Base-by-base conservation (phyloP, 805 yeast genomes). In the Ogataea methanolica region DNA sequence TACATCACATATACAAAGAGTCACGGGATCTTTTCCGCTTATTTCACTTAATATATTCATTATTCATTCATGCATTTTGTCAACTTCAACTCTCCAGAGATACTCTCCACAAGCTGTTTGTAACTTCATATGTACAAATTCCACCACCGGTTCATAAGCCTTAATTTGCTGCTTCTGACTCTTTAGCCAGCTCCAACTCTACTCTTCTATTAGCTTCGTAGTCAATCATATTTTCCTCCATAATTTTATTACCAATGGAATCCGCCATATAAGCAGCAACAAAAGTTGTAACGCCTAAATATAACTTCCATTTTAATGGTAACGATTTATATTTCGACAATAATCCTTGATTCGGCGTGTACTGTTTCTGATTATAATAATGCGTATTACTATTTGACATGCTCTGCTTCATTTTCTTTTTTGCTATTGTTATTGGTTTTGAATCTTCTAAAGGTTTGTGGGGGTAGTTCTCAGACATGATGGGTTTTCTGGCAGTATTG, bases 181-280 rank as follows among this genome's bases (percentile, higher is more conserved):
- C 39, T 29, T 51, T 50, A 37, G 45, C 49, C 39, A 65, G 41
- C 42, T 66, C 66, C 4, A 54, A 31, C 14, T 63, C 63, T 21
- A 60, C 67, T 16, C 67, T 49, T 43, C 68, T 47, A 19, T 58
- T 48, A 6, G 69, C 69, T 52, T 65, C 69, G 16, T 54, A 51
- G 16, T 65, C 68, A 39, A 64, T 53, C 66, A 60, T 62, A 31
- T 56, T 57, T 33, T 57, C 55, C 39, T 66, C 64, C 54, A 61
- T 58, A 8, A 66, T 55, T 33, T 50, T 54, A 5, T 51, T 50
- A 44, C 66, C 49, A 6, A 66, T 31, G 5, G 62, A 57, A 47
- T 65, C 69, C 0, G 68, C 69, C 2, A 66, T 17, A 42, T 45
- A 59, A 2, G 68, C 68, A 12, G 60, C 62, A 5, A 52, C 55